Conservation (phyloP, 1,284 basidiomycete genomes). For the Ustilago tritici region DNA sequence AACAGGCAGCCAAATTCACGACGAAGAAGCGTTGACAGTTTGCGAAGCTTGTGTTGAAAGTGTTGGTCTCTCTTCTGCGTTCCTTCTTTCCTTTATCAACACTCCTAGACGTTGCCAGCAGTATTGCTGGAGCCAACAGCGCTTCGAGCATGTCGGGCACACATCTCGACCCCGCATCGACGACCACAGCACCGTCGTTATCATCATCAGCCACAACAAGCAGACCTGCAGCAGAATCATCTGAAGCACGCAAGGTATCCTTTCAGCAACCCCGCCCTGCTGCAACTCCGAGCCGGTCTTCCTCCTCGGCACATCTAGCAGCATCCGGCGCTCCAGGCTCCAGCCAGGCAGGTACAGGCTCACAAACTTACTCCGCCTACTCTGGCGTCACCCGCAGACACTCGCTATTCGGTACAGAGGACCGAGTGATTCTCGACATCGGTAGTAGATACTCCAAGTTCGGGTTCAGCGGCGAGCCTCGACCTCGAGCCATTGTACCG, state of each 20-base stretch:
- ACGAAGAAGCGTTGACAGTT: not conserved
- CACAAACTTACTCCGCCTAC: slow-evolving; percentile 29
- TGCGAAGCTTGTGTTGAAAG: slow-evolving; percentile 13
- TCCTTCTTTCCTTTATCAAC: slow-evolving; percentile 7
- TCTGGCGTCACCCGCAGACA: slow-evolving; percentile 43
- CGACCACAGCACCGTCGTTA: slow-evolving; percentile 4
- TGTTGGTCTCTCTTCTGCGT: slow-evolving; percentile 24
- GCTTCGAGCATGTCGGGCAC: slow-evolving; percentile 17
- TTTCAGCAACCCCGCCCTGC: slow-evolving; percentile 24
- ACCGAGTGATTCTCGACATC: slow-evolving; percentile 63
- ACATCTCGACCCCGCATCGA: slow-evolving; percentile 2
- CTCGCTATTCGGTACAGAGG: slow-evolving; percentile 59
- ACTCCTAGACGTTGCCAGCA: not conserved
- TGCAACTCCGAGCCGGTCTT: slow-evolving; percentile 21
- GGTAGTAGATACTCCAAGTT: slow-evolving; percentile 61
- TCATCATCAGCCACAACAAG: not conserved
- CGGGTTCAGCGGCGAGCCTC: slow-evolving; percentile 62
- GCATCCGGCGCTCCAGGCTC: slow-evolving; percentile 6
- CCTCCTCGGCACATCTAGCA: slow-evolving; percentile 18
- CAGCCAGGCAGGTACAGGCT: slow-evolving; percentile 5
- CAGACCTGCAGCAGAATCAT: not conserved
- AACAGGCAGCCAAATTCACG: slow-evolving; percentile 3
- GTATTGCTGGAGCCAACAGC: not conserved
- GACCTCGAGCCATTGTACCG: slow-evolving; percentile 57
- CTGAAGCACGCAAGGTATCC: slow-evolving; percentile 36